phyloP scores from a whole-genome alignment of 2,329 filamentous ascomycete species.

The Sporothrix curviconia region DNA sequence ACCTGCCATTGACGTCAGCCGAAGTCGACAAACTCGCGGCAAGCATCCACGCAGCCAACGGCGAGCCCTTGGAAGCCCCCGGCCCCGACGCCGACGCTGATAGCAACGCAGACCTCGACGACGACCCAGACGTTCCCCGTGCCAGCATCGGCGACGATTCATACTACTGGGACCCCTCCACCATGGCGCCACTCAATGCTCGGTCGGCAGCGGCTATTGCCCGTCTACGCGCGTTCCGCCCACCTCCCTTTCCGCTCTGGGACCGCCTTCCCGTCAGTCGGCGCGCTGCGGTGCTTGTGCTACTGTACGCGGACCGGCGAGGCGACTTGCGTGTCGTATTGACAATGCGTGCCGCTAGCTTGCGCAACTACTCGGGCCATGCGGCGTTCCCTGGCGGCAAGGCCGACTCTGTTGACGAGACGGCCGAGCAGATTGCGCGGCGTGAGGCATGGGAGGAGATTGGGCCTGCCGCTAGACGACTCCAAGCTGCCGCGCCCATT shows the following conservation, averaged over 20 bases:
- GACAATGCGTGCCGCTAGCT: conserved; percentile 58
- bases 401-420: conserved; percentile 51
- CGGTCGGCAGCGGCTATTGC: conserved; percentile 52
- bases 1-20: neutral
- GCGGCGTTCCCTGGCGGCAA: conserved; percentile 80
- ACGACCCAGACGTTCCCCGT: conserved; percentile 16
- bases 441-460: conserved; percentile 93
- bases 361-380: conserved; percentile 71
- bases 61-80: neutral
- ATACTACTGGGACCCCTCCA: conserved; percentile 51
- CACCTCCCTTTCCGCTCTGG: conserved; percentile 57
- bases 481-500: conserved; percentile 67
- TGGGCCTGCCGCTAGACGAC: conserved; percentile 70
- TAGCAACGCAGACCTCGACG: conserved; percentile 9
- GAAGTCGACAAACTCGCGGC: conserved; percentile 12
- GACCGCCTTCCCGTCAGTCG: conserved; percentile 55
- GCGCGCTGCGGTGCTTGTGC: conserved; percentile 78
- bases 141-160: conserved; percentile 30
- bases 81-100: neutral
- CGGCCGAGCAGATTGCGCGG: conserved; percentile 75
- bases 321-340: conserved; percentile 71
- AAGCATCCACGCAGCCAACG: conserved; percentile 9
- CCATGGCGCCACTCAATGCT: conserved; percentile 51
- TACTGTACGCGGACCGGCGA: conserved; percentile 76
- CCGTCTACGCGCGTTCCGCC: conserved; percentile 53